Base-by-base conservation (phyloP, 306 rosid species). In the Delonix regia region DNA sequence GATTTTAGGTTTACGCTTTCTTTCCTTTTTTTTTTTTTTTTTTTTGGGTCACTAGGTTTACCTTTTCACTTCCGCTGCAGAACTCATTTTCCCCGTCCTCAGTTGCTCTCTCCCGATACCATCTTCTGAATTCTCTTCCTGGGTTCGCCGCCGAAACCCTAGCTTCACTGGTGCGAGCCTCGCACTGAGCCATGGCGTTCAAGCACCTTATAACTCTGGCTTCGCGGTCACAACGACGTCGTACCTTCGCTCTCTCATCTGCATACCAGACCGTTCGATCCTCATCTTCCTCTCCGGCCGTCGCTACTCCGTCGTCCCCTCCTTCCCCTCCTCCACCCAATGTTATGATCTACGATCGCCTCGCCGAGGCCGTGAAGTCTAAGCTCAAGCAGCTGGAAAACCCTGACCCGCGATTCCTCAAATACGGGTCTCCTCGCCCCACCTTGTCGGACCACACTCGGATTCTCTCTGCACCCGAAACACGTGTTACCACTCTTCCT, bases 271-370 rank as follows among this genome's bases (percentile, higher is more conserved):
- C 88, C 64, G 62, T 83, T 19, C 90, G 91, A 78, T 69, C 84
- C 5, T 49, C 89, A 6, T 87, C 93, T 0, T 27, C 94, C 48
- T 65, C 91, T 0, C 76, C 97, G 16, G 88, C 88, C 11, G 68
- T 85, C 41, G 85, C 90, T 6, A 28, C 77, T 6, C 73, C 87
- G 0, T 73, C 89, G 0, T 48, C 80, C 42, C 68, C 82, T 13
- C 91, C 91, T 9, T 78, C 92, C 10, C 97, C 97, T 3, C 93
- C 89, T 5, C 93, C 98, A 0, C 93, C 98, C 3, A 85, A 85
- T 45, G 92, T 75, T 39, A 95, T 95, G 99, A 81, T 95, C 91
- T 95, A 92, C 88, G 99, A 95, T 68, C 98, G 92, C 42, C 85
- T 88, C 25, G 94, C 97, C 0, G 99, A 92, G 83, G 84, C 89